Evolutionary conservation across 441 rosid genomes (phyloP).

Genomic region (Codiaeum variegatum): DNA sequence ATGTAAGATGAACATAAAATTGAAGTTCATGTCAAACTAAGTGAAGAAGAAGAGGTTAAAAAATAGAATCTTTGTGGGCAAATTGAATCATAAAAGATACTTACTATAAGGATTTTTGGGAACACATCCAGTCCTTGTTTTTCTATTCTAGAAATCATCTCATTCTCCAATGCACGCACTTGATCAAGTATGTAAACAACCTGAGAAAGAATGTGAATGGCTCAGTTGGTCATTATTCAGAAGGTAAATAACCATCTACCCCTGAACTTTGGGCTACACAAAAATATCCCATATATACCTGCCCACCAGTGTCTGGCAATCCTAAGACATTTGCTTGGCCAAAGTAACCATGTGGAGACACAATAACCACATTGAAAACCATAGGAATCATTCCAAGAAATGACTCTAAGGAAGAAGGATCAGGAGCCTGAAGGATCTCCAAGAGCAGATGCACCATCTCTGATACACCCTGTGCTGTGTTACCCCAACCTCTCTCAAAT

Average conservation of each 20-base stretch:
- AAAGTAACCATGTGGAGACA: conserved; percentile 78
- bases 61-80: neutral
- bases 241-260: neutral
- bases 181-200: conserved; percentile 64
- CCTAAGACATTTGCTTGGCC: conserved; percentile 92
- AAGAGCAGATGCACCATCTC: conserved; percentile 67
- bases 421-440: conserved; percentile 86
- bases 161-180: conserved; percentile 61
- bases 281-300: conserved; percentile 33
- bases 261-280: neutral
- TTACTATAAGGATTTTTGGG: conserved; percentile 56
- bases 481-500: conserved; percentile 89
- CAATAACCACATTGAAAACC: conserved; percentile 74
- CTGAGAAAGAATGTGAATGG: conserved; percentile 23
- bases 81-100: conserved; percentile 18
- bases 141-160: conserved; percentile 50
- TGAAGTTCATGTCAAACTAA: neutral
- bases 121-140: conserved; percentile 47
- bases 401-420: conserved; percentile 68
- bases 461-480: conserved; percentile 54
- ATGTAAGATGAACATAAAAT: neutral
- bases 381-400: conserved; percentile 80
- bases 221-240: neutral
- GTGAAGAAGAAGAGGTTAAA: neutral
- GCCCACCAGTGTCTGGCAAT: conserved; percentile 88